Base-by-base conservation (phyloP, 805 yeast genomes). In the Nakazawaea pomicola region DNA sequence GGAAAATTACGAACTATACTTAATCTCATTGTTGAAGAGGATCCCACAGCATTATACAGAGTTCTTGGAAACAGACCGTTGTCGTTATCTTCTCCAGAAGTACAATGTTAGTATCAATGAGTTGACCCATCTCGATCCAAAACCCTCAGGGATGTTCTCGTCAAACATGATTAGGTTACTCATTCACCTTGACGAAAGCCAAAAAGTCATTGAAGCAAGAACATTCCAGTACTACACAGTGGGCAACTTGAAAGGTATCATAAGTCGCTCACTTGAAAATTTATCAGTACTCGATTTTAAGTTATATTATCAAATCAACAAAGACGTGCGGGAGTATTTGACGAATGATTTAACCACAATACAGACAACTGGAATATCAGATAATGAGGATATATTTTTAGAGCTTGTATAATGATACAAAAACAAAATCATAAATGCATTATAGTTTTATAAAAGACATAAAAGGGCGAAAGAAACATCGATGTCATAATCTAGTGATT, bases 1-100 rank as follows among this genome's bases (percentile, higher is more conserved):
- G 14, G 48, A 44, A 5, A 83, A 80, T 48, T 82, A 85, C 1
- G 95, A 88, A 55, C 54, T 84, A 4, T 86, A 73, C 53, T 78
- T 83, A 45, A 62, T 83, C 21, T 67, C 78, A 4, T 68, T 68
- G 46, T 74, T 83, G 0, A 53, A 51, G n/a, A 45, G 51, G 15
- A 52, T 53, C 6, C 35, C 41, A 10, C 47, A 54, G 29, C 17
- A 33, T 1, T 50, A 49, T 33, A 43, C 30, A 40, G 18, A 17
- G 5, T 42, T 21, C 1, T 27, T 41, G 2, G 42, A 42, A 18
- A 20, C 49, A 3, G n/a, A 25, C 15, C 53, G 73, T 21, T 80
- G 83, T 83, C 32, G 37, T 3, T 27, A 56, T 19, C 64, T 77
- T n/a, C 52, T 61, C 8, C 30, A 44, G 2, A 62, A 61, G 41